These are phyloP conservation scores for Coemansia javaensis DNA, from an alignment of 192 early-diverging fungal genomes.

Conservation along the genomic window DNA sequence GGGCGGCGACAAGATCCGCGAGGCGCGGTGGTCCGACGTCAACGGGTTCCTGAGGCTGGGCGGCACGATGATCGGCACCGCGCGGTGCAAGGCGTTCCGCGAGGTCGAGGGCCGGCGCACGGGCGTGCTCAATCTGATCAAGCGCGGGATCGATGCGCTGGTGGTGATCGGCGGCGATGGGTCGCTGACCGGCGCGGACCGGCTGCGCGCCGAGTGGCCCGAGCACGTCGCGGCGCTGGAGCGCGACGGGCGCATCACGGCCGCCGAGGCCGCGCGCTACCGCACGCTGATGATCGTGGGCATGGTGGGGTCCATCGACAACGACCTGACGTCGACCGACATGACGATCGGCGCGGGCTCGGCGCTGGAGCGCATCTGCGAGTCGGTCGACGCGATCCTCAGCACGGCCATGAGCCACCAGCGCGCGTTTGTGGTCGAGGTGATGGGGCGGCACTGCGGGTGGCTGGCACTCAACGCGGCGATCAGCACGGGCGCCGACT, in stretches of 20 bases:
- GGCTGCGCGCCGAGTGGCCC: constrained; percentile 87
- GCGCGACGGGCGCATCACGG: constrained; percentile 52
- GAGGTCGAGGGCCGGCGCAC: constrained; percentile 77
- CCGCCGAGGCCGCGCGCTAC: constrained; percentile 57
- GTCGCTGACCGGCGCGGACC: constrained; percentile 92
- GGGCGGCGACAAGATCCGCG: constrained; percentile 80
- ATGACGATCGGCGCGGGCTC: constrained; percentile 96
- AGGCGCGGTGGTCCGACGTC: constrained; percentile 87
- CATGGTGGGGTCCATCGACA: constrained; percentile 95
- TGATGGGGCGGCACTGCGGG: constrained; percentile 98
- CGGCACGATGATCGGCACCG: constrained; percentile 93
- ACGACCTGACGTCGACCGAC: constrained; percentile 84
- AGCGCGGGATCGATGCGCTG: constrained; percentile 88
- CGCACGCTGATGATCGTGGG: constrained; percentile 88
- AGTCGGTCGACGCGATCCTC: constrained; percentile 86
- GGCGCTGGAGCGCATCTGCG: constrained; percentile 92
- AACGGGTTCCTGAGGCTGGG: constrained; percentile 80
- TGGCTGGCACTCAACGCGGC: constrained; percentile 89
- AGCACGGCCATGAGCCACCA: constrained; percentile 92
- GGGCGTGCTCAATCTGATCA: constrained; percentile 80
- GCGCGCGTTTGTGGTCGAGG: constrained; percentile 95
- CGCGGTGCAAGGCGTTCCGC: constrained; percentile 82
- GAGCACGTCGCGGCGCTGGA: constrained; percentile 74
- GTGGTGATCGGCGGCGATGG: constrained; percentile 97
- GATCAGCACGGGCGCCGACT: constrained; percentile 87